Conservation (phyloP, 441 rosid species). For the Metrosideros polymorpha region DNA sequence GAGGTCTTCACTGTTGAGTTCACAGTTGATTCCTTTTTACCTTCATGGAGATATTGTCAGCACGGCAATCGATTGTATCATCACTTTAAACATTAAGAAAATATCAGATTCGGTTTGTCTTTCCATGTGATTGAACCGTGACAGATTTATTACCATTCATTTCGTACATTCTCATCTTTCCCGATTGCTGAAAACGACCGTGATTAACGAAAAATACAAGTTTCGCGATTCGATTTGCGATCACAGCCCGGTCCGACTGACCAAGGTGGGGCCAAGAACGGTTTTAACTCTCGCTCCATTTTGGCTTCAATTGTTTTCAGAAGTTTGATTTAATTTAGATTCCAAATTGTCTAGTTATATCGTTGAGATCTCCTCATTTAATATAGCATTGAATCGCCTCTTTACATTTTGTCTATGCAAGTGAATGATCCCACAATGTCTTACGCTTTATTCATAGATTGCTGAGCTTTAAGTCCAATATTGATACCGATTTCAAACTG, state of each 20-base stretch:
- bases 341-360: not conserved
- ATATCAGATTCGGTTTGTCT: not conserved
- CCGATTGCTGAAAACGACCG: not conserved
- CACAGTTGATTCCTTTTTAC: too few species aligned
- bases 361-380: not conserved
- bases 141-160: not conserved
- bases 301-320: not conserved
- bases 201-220: not conserved
- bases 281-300: not conserved
- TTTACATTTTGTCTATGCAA: not conserved
- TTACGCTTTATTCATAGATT: not conserved
- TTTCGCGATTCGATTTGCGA: not conserved
- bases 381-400: not conserved
- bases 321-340: not conserved
- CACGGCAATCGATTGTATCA: too few species aligned
- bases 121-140: not conserved
- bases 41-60: too few species aligned
- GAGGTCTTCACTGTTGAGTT: too few species aligned
- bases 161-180: not conserved
- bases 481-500: not conserved
- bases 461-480: not conserved
- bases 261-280: not conserved
- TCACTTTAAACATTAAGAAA: too few species aligned
- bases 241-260: not conserved
- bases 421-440: not conserved